Conservation (phyloP, 2,329 filamentous ascomycete genomes). For the Neonectria coccinea region DNA sequence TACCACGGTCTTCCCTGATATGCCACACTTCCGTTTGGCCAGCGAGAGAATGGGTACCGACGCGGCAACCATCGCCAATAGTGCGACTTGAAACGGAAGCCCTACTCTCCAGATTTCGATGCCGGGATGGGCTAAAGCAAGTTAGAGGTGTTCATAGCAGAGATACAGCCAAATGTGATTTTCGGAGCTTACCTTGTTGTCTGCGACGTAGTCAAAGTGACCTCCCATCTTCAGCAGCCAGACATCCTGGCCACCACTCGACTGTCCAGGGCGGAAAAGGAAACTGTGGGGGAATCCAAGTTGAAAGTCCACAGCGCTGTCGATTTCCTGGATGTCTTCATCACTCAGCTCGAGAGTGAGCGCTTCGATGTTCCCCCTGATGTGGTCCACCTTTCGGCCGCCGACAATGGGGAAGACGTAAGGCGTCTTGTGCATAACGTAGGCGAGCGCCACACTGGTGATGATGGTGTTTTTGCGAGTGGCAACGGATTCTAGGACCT, state of each 20-base stretch:
- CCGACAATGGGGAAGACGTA: slow-evolving; percentile 81
- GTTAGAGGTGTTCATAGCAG: slow-evolving; percentile 6
- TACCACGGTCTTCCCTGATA: slow-evolving; percentile 14
- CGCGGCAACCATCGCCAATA: slow-evolving; percentile 50
- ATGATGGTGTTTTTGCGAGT: slow-evolving; percentile 56
- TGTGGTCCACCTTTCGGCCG: slow-evolving; percentile 75
- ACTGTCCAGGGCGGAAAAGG: slow-evolving; percentile 57
- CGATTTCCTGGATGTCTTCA: slow-evolving; percentile 75
- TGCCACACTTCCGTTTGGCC: slow-evolving; percentile 24
- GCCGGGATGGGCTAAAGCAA: slow-evolving; percentile 55
- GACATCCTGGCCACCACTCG: slow-evolving; percentile 55
- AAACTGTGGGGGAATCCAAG: slow-evolving; percentile 75
- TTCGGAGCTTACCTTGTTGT: slow-evolving; percentile 49
- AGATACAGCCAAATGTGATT: background rate
- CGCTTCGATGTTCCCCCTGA: slow-evolving; percentile 77
- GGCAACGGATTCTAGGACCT: slow-evolving; percentile 63
- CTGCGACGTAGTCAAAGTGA: slow-evolving; percentile 62
- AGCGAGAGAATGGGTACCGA: slow-evolving; percentile 26
- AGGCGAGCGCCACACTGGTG: slow-evolving; percentile 72
- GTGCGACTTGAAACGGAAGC: slow-evolving; percentile 47
- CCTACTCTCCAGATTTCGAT: slow-evolving; percentile 57
- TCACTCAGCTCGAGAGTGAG: slow-evolving; percentile 68
- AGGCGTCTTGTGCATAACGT: slow-evolving; percentile 77
- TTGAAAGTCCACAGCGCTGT: slow-evolving; percentile 71
- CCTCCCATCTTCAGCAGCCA: slow-evolving; percentile 61